Conservation (phyloP, 768 basidiomycete genomes). For the Macrolepiota dolichaula region DNA sequence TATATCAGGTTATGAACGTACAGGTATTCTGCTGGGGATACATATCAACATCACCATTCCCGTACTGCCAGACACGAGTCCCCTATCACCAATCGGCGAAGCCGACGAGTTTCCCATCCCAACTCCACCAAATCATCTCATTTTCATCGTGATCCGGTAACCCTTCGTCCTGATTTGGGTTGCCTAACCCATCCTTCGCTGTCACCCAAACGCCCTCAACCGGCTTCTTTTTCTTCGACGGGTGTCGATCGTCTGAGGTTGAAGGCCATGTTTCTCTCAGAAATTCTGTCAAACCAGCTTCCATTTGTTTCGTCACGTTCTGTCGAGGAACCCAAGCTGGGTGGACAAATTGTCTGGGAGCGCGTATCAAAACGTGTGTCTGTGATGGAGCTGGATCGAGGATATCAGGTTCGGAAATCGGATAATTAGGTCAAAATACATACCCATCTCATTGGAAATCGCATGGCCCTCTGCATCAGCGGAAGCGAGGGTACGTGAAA, state of each 20-base stretch:
- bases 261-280: conserved; percentile 28
- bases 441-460: conserved; percentile 34
- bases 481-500: conserved; percentile 32
- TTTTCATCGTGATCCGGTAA: conserved; percentile 24
- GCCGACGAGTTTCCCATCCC: conserved; percentile 54
- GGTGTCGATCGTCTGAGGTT: not conserved
- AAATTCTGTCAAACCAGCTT: conserved; percentile 37
- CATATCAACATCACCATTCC: not conserved
- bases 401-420: not conserved
- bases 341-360: conserved; percentile 43
- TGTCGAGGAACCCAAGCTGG: conserved; percentile 47
- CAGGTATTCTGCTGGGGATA: not conserved
- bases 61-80: not conserved
- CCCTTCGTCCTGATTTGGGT: not conserved
- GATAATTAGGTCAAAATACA: not conserved
- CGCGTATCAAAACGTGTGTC: conserved; percentile 43
- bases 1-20: not conserved
- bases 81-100: conserved; percentile 46
- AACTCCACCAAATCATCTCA: conserved; percentile 64
- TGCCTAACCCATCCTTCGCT: conserved; percentile 20
- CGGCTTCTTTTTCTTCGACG: conserved; percentile 20
- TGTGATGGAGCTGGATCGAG: conserved; percentile 36
- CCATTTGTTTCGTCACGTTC: conserved; percentile 34
- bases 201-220: conserved; percentile 51
- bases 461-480: conserved; percentile 31